A percentile compares a stretch with the other conserved stretches of the same genome.
These are phyloP conservation scores for Phytophthora pisi DNA, from an alignment of 352 stramenopile species.

Conservation along the genomic window DNA sequence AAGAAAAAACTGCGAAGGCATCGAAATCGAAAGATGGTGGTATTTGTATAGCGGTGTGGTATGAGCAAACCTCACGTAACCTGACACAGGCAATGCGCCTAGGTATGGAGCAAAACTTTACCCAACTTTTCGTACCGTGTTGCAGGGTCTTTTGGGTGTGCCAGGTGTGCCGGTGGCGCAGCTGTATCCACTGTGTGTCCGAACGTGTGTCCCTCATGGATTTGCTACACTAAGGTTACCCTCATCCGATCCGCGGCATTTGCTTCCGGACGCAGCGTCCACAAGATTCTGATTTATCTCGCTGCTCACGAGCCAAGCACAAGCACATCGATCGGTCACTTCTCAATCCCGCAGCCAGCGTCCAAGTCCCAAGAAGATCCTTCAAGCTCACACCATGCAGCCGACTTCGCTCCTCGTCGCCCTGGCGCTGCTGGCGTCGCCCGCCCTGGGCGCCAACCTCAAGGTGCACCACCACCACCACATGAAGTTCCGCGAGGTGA, in stretches of 20 bases:
- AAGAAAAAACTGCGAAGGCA: not conserved
- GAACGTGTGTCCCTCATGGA: not conserved
- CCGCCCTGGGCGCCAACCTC: constrained; percentile 7
- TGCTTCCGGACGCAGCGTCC: not conserved
- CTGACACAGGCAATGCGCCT: no score
- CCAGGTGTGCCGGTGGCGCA: not conserved
- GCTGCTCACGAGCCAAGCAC: not conserved
- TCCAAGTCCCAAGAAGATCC: not conserved
- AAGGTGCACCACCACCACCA: constrained; percentile 38
- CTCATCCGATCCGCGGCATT: not conserved
- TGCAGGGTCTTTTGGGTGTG: not conserved
- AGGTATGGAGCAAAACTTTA: not conserved
- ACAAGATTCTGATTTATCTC: constrained; percentile 14
- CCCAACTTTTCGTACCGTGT: not conserved
- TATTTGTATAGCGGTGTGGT: no score
- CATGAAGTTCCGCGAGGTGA: constrained; percentile 58
- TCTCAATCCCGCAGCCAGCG: not conserved
- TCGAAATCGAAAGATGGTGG: no score
- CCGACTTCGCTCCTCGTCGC: constrained; percentile 22
- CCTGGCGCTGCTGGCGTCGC: constrained; percentile 22
- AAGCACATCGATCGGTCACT: not conserved
- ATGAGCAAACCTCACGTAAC: no score
- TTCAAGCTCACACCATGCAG: constrained; percentile 17
- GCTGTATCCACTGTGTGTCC: not conserved
- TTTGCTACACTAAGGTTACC: not conserved